phyloP scores from a whole-genome alignment of 495 filamentous ascomycete species.

The Hypomontagnella submonticulosa region DNA sequence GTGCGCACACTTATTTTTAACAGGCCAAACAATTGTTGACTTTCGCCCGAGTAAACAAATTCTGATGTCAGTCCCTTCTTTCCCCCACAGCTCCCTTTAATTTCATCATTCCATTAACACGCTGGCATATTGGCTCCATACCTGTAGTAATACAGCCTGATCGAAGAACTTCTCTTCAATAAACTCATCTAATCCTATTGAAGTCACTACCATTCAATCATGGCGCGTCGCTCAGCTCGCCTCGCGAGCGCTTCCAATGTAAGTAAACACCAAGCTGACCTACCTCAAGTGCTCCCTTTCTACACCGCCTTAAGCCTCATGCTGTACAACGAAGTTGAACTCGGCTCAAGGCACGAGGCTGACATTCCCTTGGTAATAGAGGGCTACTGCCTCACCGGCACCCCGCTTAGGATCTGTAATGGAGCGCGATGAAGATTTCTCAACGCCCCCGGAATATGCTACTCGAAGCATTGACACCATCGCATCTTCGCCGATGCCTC shows the following conservation, averaged over 20 bases:
- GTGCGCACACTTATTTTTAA: conserved; percentile 14
- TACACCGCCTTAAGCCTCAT: conserved; percentile 27
- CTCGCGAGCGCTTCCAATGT: conserved; percentile 59
- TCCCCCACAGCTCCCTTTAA: conserved; percentile 33
- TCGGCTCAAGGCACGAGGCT: not conserved
- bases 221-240: conserved; percentile 60
- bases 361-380: conserved; percentile 15
- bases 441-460: conserved; percentile 15
- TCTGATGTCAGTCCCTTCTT: conserved; percentile 38
- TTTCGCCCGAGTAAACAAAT: conserved; percentile 34
- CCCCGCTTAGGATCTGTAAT: conserved; percentile 56
- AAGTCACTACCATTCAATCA: conserved; percentile 13
- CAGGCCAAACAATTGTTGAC: conserved; percentile 29
- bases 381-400: conserved; percentile 37
- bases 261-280: conserved; percentile 38
- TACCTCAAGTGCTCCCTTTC: too few species aligned
- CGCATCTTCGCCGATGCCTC: conserved; percentile 56
- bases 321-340: conserved; percentile 6
- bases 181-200: conserved; percentile 9
- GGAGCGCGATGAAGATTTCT: conserved; percentile 54
- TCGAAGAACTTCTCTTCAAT: conserved; percentile 5
- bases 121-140: conserved; percentile 33
- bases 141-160: conserved; percentile 10
- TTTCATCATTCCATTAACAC: conserved; percentile 35
- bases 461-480: conserved; percentile 47